phyloP scores from a whole-genome alignment of 2,329 filamentous ascomycete genomes.

The Apiospora saccharicola region DNA sequence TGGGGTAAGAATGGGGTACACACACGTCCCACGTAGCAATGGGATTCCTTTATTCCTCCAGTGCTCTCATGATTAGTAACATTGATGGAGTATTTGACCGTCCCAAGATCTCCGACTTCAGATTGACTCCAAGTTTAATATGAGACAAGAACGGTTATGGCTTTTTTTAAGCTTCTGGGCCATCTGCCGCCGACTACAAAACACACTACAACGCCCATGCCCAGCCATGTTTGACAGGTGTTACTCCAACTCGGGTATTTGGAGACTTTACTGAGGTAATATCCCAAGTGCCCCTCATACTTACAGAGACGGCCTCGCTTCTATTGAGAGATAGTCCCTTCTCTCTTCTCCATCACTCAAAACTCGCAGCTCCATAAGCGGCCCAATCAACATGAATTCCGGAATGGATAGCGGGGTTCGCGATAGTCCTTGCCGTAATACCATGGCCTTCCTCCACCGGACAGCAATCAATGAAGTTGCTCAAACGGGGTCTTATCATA shows the following conservation, averaged over 20 bases:
- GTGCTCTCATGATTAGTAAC: background rate
- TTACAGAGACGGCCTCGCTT: background rate
- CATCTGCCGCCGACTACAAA: background rate
- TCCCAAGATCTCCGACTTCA: slow-evolving; percentile 18
- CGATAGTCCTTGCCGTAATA: slow-evolving; percentile 16
- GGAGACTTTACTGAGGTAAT: background rate
- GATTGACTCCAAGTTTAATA: slow-evolving; percentile 18
- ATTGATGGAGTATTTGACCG: background rate
- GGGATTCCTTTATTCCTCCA: background rate
- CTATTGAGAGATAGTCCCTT: too few species aligned
- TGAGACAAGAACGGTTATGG: slow-evolving; percentile 3
- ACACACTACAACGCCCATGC: background rate
- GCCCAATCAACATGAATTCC: background rate
- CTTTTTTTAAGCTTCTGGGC: background rate
- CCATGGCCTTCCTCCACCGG: background rate
- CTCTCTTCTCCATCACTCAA: background rate
- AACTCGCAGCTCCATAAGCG: background rate
- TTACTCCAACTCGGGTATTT: background rate
- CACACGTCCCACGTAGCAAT: background rate
- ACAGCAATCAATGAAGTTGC: background rate
- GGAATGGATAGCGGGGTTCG: slow-evolving; percentile 10
- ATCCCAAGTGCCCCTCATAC: background rate
- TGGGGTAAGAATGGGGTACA: background rate
- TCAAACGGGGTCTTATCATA: background rate
- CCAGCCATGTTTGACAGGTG: background rate